Conservation (phyloP, 2,329 filamentous ascomycete genomes). For the Colletotrichum siamense region DNA sequence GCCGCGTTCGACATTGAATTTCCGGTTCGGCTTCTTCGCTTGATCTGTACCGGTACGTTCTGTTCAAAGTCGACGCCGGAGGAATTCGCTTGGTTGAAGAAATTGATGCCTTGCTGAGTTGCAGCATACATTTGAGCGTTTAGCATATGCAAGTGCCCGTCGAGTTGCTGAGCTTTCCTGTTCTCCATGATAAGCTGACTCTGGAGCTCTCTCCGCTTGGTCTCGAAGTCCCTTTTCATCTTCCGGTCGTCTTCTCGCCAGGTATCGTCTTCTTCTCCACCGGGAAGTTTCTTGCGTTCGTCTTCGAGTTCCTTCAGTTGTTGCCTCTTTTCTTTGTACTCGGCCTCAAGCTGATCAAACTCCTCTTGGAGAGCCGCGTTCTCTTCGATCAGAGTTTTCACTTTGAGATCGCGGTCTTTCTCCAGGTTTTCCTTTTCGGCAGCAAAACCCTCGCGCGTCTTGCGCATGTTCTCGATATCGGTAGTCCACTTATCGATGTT, state of each 20-base stretch:
- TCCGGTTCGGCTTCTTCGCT: slow-evolving; percentile 53
- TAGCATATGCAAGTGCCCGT: slow-evolving; percentile 52
- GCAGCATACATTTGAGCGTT: slow-evolving; percentile 50
- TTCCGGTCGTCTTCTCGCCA: slow-evolving; percentile 58
- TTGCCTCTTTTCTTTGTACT: slow-evolving; percentile 64
- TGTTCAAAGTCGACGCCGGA: slow-evolving; percentile 55
- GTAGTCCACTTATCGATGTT: slow-evolving; percentile 73
- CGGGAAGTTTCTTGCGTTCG: slow-evolving; percentile 67
- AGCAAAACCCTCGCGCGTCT: slow-evolving; percentile 59
- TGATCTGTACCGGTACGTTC: slow-evolving; percentile 44
- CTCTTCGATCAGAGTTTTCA: slow-evolving; percentile 57
- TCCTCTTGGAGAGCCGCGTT: slow-evolving; percentile 70
- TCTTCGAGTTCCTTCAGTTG: slow-evolving; percentile 78
- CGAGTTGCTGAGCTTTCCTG: slow-evolving; percentile 51
- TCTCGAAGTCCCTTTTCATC: slow-evolving; percentile 62
- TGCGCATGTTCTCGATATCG: slow-evolving; percentile 64
- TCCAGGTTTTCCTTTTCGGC: slow-evolving; percentile 57
- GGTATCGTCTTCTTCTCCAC: slow-evolving; percentile 64
- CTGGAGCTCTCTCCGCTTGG: slow-evolving; percentile 58
- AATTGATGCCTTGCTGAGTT: slow-evolving; percentile 46
- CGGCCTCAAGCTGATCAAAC: slow-evolving; percentile 70
- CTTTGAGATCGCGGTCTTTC: slow-evolving; percentile 56
- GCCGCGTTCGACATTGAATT: slow-evolving; percentile 49
- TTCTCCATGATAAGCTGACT: slow-evolving; percentile 52
- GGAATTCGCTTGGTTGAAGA: slow-evolving; percentile 51